Evolutionary conservation across 495 filamentous ascomycete species (phyloP), one percentile per base, ranked within the genome.

Genomic region (Trichocladium uniseriatum): DNA sequence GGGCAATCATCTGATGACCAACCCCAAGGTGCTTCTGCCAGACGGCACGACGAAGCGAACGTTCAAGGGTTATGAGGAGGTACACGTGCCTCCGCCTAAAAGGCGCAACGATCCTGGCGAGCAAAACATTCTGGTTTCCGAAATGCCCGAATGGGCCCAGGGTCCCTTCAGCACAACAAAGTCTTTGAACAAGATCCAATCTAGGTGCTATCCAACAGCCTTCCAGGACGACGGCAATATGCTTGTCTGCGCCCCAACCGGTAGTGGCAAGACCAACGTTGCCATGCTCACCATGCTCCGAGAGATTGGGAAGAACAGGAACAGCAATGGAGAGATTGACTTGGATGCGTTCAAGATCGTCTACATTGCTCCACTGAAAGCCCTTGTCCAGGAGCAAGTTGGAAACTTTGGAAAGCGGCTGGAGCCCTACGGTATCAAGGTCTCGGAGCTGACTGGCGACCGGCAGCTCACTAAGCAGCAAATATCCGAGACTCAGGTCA

Each of bases 401-500:
- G 92, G 89, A 9, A 97, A 96, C 57, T 94, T 99, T 56, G 92
- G 94, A 43, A 87, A 85, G 54, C 79, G 92, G 16, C 74, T 99
- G 13, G 86, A 87, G 60, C 82, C 88, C 3, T 96, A 90, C 52
- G 92, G 92, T 27, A 87, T 99, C 65, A 83, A 78, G 57, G 92
- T 97, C 5, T 79, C 90, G 6, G 92, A 99, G 63, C 72, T 99
- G 49, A 97, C 92, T 51, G 92, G 92, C 65, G 92, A 99, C 68
- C 86, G 92, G 19, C 94, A 97, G 61, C 88, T 99, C 65, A 97
- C 92, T 31, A 99, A 99, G 65, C 89, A 95, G 62, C 92, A 97
- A 68, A 96, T 99, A 51, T 80, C 88, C 21, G 94, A 99, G 56
- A 97, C 92, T 6, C 92, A 99, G 62, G 83, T 99, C 57, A 99